Conservation (phyloP, 164 flowering plant species). For the Macadamia tetraphylla region DNA sequence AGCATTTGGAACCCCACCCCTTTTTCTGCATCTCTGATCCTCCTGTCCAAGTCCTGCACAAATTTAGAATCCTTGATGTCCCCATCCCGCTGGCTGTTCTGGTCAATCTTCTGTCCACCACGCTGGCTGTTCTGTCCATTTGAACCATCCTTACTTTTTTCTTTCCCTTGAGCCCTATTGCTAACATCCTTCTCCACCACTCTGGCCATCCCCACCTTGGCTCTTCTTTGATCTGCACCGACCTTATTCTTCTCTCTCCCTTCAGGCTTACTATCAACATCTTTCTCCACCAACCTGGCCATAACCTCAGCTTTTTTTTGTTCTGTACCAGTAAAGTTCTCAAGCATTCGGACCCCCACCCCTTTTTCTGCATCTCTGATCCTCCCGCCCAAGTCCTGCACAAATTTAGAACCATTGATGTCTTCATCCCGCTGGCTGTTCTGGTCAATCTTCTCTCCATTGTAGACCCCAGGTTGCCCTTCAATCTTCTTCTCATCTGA, state of each 20-base stretch:
- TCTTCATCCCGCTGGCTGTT: constrained; percentile 20
- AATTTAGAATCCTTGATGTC: constrained; percentile 33
- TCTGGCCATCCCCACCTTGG: constrained; percentile 23
- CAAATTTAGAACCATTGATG: constrained; percentile 32
- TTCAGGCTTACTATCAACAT: constrained; percentile 6
- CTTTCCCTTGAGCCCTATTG: constrained; percentile 25
- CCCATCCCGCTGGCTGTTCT: constrained; percentile 18
- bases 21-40: constrained; percentile 41
- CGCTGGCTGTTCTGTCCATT: too few relatives aligned
- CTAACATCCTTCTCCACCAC: constrained; percentile 13
- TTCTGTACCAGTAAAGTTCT: constrained; percentile 25
- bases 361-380: constrained; percentile 41
- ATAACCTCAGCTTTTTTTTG: constrained; percentile 32
- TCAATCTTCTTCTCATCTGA: constrained; percentile 34
- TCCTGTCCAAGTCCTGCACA: constrained; percentile 41
- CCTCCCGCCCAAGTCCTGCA: constrained; percentile 44
- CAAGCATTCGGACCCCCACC: constrained; percentile 26
- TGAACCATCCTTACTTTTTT: constrained; percentile 16
- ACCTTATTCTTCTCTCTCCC: constrained; percentile 19
- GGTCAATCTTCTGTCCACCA: constrained; percentile 21
- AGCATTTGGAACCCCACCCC: constrained; percentile 28
- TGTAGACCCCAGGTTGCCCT: constrained; percentile 22
- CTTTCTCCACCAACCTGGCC: constrained; percentile 23
- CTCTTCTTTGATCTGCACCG: constrained; percentile 6
- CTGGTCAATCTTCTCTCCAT: constrained; percentile 22